Evolutionary conservation across 2,329 filamentous ascomycete species (phyloP).

Genomic region (Shiraia sp.): DNA sequence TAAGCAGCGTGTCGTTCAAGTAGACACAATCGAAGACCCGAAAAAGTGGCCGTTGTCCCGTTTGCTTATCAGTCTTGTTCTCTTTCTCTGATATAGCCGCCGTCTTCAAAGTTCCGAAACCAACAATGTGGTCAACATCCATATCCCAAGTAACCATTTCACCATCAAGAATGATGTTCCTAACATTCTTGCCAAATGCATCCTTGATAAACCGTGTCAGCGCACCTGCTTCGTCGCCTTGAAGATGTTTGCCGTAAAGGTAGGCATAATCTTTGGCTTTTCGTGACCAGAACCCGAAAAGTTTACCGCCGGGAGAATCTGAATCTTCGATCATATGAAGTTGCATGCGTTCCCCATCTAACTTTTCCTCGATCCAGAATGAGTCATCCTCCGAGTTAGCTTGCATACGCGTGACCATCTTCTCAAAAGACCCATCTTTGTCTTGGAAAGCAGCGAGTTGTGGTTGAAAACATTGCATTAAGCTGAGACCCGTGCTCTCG

Average conservation of each 20-base stretch:
- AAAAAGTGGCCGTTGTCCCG: constrained; percentile 74
- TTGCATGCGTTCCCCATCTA: constrained; percentile 97
- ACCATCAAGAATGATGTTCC: constrained; percentile 89
- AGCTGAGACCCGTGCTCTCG: constrained; percentile 71
- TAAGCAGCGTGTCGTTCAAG: constrained; percentile 79
- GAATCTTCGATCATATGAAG: constrained; percentile 84
- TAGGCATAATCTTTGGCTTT: constrained; percentile 97
- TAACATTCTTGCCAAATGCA: constrained; percentile 76
- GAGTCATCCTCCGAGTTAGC: constrained; percentile 70
- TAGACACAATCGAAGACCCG: constrained; percentile 90
- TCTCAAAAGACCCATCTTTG: constrained; percentile 68
- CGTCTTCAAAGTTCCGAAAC: constrained; percentile 92
- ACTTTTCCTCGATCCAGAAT: constrained; percentile 98
- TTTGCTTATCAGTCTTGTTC: constrained; percentile 62
- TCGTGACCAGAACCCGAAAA: constrained; percentile 89
- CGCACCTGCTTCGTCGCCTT: constrained; percentile 70
- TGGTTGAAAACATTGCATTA: constrained; percentile 97
- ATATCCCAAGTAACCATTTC: constrained; percentile 99
- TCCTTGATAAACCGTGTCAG: constrained; percentile 78
- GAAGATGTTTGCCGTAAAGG: constrained; percentile 78
- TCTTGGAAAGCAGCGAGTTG: constrained; percentile 93
- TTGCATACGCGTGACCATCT: constrained; percentile 72
- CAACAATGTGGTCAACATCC: constrained; percentile 77
- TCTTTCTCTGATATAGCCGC: constrained; percentile 80
- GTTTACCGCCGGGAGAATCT: constrained; percentile 66